Evolutionary conservation across 192 early-diverging fungal genomes (phyloP), one percentile per base, ranked within the genome.

Genomic region (Rhizophagus prolifer): DNA sequence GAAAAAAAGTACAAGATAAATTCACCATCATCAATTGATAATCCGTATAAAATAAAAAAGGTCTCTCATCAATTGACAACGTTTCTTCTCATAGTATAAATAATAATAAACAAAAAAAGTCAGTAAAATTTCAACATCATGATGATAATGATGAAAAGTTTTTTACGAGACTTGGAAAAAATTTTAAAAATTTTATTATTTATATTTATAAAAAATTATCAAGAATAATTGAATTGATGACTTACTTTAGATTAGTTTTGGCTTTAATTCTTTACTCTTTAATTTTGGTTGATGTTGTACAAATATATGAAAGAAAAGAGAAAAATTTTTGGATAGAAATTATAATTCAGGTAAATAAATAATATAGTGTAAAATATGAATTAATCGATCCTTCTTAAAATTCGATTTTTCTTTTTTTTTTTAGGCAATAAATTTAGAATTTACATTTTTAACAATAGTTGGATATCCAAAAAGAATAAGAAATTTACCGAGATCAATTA

Each of bases 401-500:
- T 31, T 31, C 31, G 3, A 31, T 31, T 31, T 47, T 47, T 14
- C 3, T 14, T 47, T 47, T 47, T 47, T 47, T 14, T 54, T 28
- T 64, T 30, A 64, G 62, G 4, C 30, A 16, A 31, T 64, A 13
- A 64, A 64, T 30, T 10, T n/a, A 25, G 62, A 16, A 31, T 64
- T 64, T 30, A 64, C 26, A 28, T 64, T 64, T 16, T n/a, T 64
- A 30, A 70, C 68, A 13, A 26, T 70, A 46, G 21, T 70, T 25
- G 44, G 34, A 4, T 28, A 70, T 25, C 68, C 68, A 70, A 70
- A 70, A 70, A 30, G 68, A 23, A 5, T 47, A 47, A 38, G 23
- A 47, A 70, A 70, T 70, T 70, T 38, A 21, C 12, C 34, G 21
- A 70, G 68, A 70, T 38, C 68, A 4, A 46, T 70, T 46, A 16